Evolutionary conservation across 805 yeast genomes (phyloP), one percentile per base, ranked within the genome.

Genomic region (Diddensiella caesifluorescens): DNA sequence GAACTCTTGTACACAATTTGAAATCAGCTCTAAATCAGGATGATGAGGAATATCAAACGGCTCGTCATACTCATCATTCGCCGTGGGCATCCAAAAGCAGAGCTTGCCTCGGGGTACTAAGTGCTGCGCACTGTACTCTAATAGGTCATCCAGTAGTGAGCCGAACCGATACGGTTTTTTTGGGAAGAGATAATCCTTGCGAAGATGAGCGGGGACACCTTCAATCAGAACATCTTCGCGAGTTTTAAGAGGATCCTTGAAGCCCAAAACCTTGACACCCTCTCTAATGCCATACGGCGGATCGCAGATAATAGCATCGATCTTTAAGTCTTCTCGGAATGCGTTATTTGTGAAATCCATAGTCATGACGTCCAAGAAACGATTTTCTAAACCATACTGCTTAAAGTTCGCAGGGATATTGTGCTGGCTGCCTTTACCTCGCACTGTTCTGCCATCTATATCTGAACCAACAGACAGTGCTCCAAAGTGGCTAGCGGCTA

Each of bases 201-300:
- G 69, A 46, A 83, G 65, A 59, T 71, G 84, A 1, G 96, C 94
- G 52, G 75, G 74, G 53, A 77, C 77, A 4, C 95, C 95, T 48
- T 83, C 80, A 20, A 86, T 84, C n/a, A 79, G 70, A 2, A 82
- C 67, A 32, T 74, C 64, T 56, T 86, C 95, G 52, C 85, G 76
- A 0, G 90, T 95, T 54, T 74, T 77, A 41, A 71, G 79, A 2
- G 80, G 80, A 38, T 80, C 74, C 49, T 74, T 78, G 3, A 94
- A 83, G 3, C 98, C 98, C 42, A 95, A 77, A 0, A 88, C 95
- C 59, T 87, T 88, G 41, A 92, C 74, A 3, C 97, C 95, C 61
- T 92, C 98, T 52, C 98, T 71, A 2, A 92, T 94, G 9, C 98
- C 98, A 61, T 92, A 92, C 0, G 98, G 98, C 2, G 98, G 98